These are phyloP conservation scores for Arachnomyces sp. DNA, from an alignment of 2,329 filamentous ascomycete species.

Conservation along the genomic window DNA sequence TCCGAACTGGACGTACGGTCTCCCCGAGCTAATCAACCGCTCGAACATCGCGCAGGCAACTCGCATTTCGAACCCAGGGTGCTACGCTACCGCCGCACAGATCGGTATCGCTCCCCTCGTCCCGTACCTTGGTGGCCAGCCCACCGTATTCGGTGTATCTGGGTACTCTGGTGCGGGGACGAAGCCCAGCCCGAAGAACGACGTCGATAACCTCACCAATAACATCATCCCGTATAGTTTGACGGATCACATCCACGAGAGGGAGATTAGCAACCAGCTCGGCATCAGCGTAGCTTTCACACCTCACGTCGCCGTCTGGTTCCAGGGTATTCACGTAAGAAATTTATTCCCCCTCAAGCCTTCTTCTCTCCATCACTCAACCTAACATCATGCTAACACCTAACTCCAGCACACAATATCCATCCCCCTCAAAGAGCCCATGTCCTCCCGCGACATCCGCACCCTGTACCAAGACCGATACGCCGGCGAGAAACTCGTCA, in stretches of 20 bases:
- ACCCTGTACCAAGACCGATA: slow-evolving; percentile 95
- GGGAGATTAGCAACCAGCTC: slow-evolving; percentile 74
- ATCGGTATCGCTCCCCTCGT: slow-evolving; percentile 78
- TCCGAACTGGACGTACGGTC: slow-evolving; percentile 74
- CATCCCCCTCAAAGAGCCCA: slow-evolving; percentile 74
- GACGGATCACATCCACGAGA: slow-evolving; percentile 92
- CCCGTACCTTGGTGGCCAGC: slow-evolving; percentile 66
- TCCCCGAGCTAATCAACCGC: slow-evolving; percentile 76
- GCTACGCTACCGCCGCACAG: slow-evolving; percentile 90
- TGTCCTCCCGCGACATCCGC: slow-evolving; percentile 85
- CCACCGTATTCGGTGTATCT: slow-evolving; percentile 80
- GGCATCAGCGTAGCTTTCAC: slow-evolving; percentile 71
- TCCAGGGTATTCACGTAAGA: slow-evolving; percentile 74
- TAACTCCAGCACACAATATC: slow-evolving; percentile 72
- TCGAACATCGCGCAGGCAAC: slow-evolving; percentile 67
- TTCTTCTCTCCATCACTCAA: slow-evolving; percentile 6
- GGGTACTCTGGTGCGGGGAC: slow-evolving; percentile 94
- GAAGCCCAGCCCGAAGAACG: slow-evolving; percentile 90
- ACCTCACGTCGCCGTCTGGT: slow-evolving; percentile 93
- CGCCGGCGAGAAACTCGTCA: slow-evolving; percentile 89
- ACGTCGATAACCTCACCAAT: slow-evolving; percentile 70
- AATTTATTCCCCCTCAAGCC: background rate
- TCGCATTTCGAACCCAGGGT: slow-evolving; percentile 86
- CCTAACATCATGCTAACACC: slow-evolving; percentile 5
- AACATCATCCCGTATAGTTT: slow-evolving; percentile 88